Base-by-base conservation (phyloP, 2,329 filamentous ascomycete genomes). In the Pseudopyricularia javanii region DNA sequence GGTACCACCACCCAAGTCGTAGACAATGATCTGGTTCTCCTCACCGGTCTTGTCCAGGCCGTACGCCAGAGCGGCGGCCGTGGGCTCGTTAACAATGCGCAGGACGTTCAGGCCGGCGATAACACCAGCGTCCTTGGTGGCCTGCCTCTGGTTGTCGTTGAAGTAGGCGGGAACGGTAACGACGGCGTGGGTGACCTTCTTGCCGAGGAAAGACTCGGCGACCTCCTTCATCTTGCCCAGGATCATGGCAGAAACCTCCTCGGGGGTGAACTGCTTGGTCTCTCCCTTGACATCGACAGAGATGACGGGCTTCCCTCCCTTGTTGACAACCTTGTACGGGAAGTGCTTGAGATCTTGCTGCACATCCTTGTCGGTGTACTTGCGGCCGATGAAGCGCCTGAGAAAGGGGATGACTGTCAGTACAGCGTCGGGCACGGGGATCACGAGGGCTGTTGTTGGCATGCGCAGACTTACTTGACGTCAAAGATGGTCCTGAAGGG, bases 331-430 rank as follows among this genome's bases (percentile, higher is more conserved):
- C 75, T 88, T 89, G 86, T 91, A 98, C 65, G 93, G 91, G 81
- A 95, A 96, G 79, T 96, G 88, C 87, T 98, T 97, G 68, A 93
- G 80, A 68, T 98, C 93, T 67, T 76, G 79, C 76, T 96, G 91
- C 60, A 96, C 85, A 59, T 94, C 88, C 75, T 85, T 87, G 69
- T 93, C 88, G 50, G 74, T 73, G 70, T 78, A 91, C 74, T 91
- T 93, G 70, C 86, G 86, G 64, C 88, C 88, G 66, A 93, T 91
- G 64, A 93, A 72, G 68, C 88, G 88, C 76, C 86, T 89, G 58
- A 7, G 53, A 50, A 30, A 56, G 51, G 55, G 59, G 53, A 47
- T 30, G 28, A 24, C 7, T 54, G 61, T 72, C 62, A 72, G 70
- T 57, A 52, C 50, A 51, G 40, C 7, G 40, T 28, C 20, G 34